phyloP scores from a whole-genome alignment of 768 basidiomycete genomes.

The Trametes elegans region DNA sequence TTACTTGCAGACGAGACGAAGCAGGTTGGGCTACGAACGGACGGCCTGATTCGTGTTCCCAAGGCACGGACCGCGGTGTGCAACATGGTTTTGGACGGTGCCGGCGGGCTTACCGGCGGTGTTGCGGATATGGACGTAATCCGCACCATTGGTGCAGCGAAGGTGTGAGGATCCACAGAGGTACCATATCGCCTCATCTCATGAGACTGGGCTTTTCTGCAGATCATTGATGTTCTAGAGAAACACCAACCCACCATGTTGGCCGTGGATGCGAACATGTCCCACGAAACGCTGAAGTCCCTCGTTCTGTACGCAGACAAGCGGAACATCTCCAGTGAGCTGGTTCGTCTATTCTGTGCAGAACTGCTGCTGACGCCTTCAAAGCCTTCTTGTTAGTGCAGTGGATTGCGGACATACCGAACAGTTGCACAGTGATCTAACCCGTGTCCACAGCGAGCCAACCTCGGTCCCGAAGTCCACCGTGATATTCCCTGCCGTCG shows the following conservation, averaged over 20 bases:
- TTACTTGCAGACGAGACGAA: conserved; percentile 57
- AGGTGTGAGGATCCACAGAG: conserved; percentile 33
- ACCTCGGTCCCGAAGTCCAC: conserved; percentile 85
- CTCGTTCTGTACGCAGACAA: conserved; percentile 42
- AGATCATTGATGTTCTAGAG: conserved; percentile 55
- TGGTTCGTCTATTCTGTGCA: not conserved
- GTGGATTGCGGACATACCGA: too few species aligned
- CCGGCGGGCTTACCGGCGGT: conserved; percentile 75
- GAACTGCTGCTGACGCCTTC: not conserved
- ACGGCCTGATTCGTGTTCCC: conserved; percentile 59
- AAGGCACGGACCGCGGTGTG: conserved; percentile 71
- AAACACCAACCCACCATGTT: conserved; percentile 54
- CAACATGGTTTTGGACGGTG: conserved; percentile 74
- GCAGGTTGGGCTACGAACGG: conserved; percentile 72
- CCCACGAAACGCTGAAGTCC: conserved; percentile 46
- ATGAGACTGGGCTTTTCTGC: not conserved
- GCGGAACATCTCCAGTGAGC: conserved; percentile 10
- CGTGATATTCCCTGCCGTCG: conserved; percentile 63
- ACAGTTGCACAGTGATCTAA: not conserved
- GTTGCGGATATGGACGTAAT: conserved; percentile 90
- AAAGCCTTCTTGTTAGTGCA: conserved; percentile 75
- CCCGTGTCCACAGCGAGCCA: conserved; percentile 66
- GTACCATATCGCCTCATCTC: not conserved
- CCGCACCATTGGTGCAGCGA: conserved; percentile 43
- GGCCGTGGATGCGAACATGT: conserved; percentile 76